Conservation (phyloP, 2,329 filamentous ascomycete genomes). For the Sporothrix brasiliensis region DNA sequence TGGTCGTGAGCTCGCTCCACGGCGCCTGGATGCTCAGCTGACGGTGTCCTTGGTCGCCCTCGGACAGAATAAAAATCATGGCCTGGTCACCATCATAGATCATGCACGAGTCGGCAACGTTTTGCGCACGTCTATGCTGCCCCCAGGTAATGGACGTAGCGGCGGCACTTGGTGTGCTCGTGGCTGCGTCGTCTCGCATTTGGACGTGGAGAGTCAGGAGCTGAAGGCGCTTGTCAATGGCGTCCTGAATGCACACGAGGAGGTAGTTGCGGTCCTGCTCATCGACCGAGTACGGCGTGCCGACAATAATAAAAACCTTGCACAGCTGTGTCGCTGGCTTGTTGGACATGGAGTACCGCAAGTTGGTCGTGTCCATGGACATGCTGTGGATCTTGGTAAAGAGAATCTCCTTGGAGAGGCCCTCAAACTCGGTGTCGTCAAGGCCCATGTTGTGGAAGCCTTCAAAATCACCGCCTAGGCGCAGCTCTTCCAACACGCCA, state of each 20-base stretch:
- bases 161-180: neutral
- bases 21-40: constrained; percentile 74
- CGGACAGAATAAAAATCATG: constrained; percentile 70
- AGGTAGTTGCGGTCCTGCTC: constrained; percentile 58
- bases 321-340: constrained; percentile 58
- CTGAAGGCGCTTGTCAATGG: constrained; percentile 66
- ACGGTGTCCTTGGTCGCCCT: constrained; percentile 63
- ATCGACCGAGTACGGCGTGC: constrained; percentile 59
- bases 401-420: constrained; percentile 71
- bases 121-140: constrained; percentile 62
- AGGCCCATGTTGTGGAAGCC: constrained; percentile 73
- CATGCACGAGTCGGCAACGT: constrained; percentile 73
- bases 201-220: constrained; percentile 66
- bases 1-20: constrained; percentile 70
- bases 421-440: constrained; percentile 71
- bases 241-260: constrained; percentile 71
- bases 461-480: constrained; percentile 64
- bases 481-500: constrained; percentile 68
- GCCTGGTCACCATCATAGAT: constrained; percentile 67
- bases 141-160: constrained; percentile 47
- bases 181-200: constrained; percentile 37
- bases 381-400: constrained; percentile 72
- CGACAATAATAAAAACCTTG: constrained; percentile 69
- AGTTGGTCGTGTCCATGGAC: constrained; percentile 61
- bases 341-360: constrained; percentile 61